Base-by-base conservation (phyloP, 2,329 filamentous ascomycete genomes). In the Bipolaris victoriae region DNA sequence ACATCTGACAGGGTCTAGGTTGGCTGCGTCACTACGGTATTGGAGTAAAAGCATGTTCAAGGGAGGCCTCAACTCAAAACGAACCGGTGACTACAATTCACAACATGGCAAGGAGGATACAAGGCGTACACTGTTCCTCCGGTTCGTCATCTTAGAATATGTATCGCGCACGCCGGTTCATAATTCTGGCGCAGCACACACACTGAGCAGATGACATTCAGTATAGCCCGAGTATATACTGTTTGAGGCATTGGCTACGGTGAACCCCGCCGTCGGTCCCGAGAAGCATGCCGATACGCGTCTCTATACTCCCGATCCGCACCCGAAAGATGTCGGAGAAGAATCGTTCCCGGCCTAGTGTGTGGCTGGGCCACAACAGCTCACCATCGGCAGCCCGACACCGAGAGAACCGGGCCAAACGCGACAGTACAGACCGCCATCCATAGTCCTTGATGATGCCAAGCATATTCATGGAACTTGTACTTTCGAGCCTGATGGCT, bases 121-220 rank as follows among this genome's bases (percentile, higher is more conserved):
- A 52, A 52, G n/a, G 35, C 20, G 15, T 31, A 41, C 13, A 22
- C 13, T 7, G 16, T 50, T 22, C 48, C 22, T 33, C 37, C 9
- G 47, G 24, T 31, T 22, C 20, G 13, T 37, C 22, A 26, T 47
- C 24, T 44, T 58, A 35, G 40, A 41, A 36, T 35, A 29, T 39
- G 40, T 45, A 35, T 62, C 56, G 61, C 56, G 48, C 52, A 57
- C 55, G 49, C 58, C 55, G 49, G 39, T 18, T 37, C 9, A 47
- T 16, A 37, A 43, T 40, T 40, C 16, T 46, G 46, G 39, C 45
- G 43, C 55, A 63, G 50, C 40, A 47, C 40, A 47, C 36, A 47
- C 26, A 31, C 37, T 35, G 54, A 55, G 29, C 31, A 52, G 36
- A 43, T 29, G 39, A 18, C 39, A 55, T 36, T 20, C 49, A 43